A percentile compares a stretch with the other conserved stretches of the same genome.
Conservation (phyloP, 257 asterid species). For the Anisodus tanguticus region DNA sequence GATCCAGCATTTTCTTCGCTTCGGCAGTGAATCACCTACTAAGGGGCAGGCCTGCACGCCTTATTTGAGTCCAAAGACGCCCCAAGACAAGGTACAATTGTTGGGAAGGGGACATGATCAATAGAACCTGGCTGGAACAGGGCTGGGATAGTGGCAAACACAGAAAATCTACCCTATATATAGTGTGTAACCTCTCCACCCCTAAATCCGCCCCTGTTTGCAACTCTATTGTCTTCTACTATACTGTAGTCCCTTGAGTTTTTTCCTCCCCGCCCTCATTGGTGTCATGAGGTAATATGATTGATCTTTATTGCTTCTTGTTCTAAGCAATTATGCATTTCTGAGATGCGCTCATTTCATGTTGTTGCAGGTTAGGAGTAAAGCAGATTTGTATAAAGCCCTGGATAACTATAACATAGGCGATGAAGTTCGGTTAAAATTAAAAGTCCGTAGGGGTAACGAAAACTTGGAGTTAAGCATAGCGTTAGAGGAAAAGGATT, state of each 20-base stretch:
- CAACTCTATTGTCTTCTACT: background rate
- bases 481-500: slow-evolving; percentile 64
- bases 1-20: no score
- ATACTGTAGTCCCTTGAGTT: background rate
- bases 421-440: slow-evolving; percentile 53
- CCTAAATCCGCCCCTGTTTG: background rate
- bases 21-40: no score
- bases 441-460: slow-evolving; percentile 65
- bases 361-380: slow-evolving; percentile 66
- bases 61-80: no score
- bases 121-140: no score
- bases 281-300: background rate
- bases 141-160: no score
- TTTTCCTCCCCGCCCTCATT: background rate
- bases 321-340: background rate
- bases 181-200: no score
- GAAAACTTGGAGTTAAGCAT: slow-evolving; percentile 67
- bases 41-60: no score
- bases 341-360: background rate
- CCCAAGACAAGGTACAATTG: no score
- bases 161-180: no score
- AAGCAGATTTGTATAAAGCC: slow-evolving; percentile 69
- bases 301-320: background rate
- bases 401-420: slow-evolving; percentile 70
- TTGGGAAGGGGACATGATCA: no score